Percentiles rank a stretch among this genome's conserved stretches.
Conservation (phyloP, 352 stramenopile species). For the Globisporangium okanoganense region DNA sequence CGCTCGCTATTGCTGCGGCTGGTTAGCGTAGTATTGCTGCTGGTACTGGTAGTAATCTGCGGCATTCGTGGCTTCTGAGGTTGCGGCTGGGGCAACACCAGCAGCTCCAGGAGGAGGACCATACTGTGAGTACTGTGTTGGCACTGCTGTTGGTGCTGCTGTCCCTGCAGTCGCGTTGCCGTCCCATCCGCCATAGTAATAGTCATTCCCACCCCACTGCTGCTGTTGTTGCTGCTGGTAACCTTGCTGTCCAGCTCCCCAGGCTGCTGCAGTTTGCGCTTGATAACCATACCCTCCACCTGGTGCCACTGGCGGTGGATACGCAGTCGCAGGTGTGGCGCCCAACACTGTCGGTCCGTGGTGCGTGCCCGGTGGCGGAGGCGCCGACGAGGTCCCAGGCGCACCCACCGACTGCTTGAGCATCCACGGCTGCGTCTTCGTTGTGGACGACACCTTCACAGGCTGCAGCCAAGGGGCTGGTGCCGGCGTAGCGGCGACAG, state of each 20-base stretch:
- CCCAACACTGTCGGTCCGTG: conserved; percentile 25
- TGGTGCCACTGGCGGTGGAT: conserved; percentile 37
- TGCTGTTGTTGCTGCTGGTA: conserved; percentile 5
- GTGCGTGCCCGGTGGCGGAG: conserved; percentile 24
- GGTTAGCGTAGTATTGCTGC: conserved; percentile 24
- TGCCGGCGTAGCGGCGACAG: conserved; percentile 8
- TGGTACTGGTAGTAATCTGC: conserved; percentile 44
- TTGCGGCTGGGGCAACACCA: not conserved
- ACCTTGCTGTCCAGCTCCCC: conserved; percentile 16
- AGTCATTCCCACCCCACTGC: conserved; percentile 29
- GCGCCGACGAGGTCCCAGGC: conserved; percentile 28
- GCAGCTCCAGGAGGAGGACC: conserved; percentile 14
- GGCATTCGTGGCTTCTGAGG: not conserved
- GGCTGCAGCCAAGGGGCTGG: conserved; percentile 71
- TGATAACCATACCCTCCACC: conserved; percentile 24
- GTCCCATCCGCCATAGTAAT: conserved; percentile 53
- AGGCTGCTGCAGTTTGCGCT: conserved; percentile 13
- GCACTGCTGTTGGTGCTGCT: conserved; percentile 8
- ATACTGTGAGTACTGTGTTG: conserved; percentile 35
- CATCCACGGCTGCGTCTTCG: conserved; percentile 59
- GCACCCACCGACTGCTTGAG: conserved; percentile 41
- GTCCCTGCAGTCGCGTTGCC: conserved; percentile 12
- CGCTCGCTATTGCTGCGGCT: conserved; percentile 8
- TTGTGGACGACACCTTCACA: conserved; percentile 35
- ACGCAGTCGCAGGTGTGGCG: conserved; percentile 47